phyloP scores from a whole-genome alignment of 306 rosid genomes.

The Dalbergia oliveri region DNA sequence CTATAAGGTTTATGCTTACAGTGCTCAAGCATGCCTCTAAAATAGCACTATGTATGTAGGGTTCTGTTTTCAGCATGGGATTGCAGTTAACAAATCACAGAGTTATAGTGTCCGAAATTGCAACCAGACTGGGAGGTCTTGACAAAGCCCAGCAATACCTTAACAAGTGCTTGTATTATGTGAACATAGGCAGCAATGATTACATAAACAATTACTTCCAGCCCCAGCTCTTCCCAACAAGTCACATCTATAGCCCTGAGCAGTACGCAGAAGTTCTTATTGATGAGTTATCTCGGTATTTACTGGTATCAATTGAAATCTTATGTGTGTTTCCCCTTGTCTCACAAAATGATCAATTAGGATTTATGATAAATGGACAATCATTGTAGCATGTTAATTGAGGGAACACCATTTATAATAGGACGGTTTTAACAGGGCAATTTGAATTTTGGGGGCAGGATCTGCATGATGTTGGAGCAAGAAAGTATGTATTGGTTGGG shows the following conservation, averaged over 20 bases:
- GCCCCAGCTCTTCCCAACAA: slow-evolving; percentile 54
- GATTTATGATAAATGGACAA: neutral
- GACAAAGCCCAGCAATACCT: slow-evolving; percentile 39
- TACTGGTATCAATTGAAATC: slow-evolving; percentile 49
- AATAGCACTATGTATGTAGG: slow-evolving; percentile 47
- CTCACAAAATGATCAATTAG: slow-evolving; percentile 1
- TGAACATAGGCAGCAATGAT: slow-evolving; percentile 69
- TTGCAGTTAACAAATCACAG: slow-evolving; percentile 55
- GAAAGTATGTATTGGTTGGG: slow-evolving; percentile 63
- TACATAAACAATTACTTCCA: slow-evolving; percentile 66
- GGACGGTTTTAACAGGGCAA: neutral
- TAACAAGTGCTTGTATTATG: slow-evolving; percentile 64
- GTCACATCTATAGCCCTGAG: slow-evolving; percentile 42
- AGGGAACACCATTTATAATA: slow-evolving; percentile 13
- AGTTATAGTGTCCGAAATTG: slow-evolving; percentile 40
- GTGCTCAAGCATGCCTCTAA: neutral
- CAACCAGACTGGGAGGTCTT: slow-evolving; percentile 20
- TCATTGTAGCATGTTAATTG: neutral
- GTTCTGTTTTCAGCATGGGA: slow-evolving; percentile 46
- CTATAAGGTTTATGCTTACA: slow-evolving; percentile 10
- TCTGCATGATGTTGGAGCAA: slow-evolving; percentile 63
- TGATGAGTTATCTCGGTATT: slow-evolving; percentile 37
- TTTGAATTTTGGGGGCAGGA: slow-evolving; percentile 41
- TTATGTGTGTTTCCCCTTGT: too few species aligned
- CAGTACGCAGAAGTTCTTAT: slow-evolving; percentile 57